Evolutionary conservation across 2,329 filamentous ascomycete genomes (phyloP), one percentile per base, ranked within the genome.

Genomic region (Sarocladium strictum): DNA sequence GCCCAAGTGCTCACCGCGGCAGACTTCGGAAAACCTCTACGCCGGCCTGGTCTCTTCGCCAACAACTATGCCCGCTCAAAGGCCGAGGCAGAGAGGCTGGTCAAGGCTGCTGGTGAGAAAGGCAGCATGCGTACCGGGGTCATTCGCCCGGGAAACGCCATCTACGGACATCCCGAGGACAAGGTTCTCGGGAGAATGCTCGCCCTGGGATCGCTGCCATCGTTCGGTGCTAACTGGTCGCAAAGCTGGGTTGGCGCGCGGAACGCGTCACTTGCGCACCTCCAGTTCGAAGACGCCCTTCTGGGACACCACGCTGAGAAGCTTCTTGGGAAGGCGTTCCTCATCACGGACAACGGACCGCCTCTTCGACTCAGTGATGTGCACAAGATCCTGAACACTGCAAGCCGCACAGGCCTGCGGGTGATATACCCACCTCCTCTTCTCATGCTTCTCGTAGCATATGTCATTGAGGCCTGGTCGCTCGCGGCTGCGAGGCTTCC

Each of bases 261-360:
- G 54, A 81, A 83, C 63, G 75, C 79, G 56, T 76, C 78, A 10
- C 65, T 81, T 17, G 78, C 74, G 3, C 79, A 83, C 59, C 67
- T 82, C 3, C 67, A 74, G 23, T 77, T 78, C 63, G 79, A 82
- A 63, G 71, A 73, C 17, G 75, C 75, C 5, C 70, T 84, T 1
- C 58, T 78, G 27, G 65, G 70, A 23, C 65, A 67, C 17, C 65
- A 71, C 43, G 64, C 58, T 3, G 45, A 58, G 58, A 54, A 63
- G 69, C 71, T 49, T 12, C 11, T 11, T 10, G 78, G 77, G 26
- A 69, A 75, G 33, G 70, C 78, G 14, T 81, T 77, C 60, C 62
- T 72, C 37, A 70, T 83, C 21, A 78, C 76, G 2, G 79, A 83
- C 50, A 69, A 67, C 1, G 77, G 76, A 26, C 72, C 74, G 3